phyloP scores from a whole-genome alignment of 192 early-diverging fungal genomes.

The Umbelopsis sp. region DNA sequence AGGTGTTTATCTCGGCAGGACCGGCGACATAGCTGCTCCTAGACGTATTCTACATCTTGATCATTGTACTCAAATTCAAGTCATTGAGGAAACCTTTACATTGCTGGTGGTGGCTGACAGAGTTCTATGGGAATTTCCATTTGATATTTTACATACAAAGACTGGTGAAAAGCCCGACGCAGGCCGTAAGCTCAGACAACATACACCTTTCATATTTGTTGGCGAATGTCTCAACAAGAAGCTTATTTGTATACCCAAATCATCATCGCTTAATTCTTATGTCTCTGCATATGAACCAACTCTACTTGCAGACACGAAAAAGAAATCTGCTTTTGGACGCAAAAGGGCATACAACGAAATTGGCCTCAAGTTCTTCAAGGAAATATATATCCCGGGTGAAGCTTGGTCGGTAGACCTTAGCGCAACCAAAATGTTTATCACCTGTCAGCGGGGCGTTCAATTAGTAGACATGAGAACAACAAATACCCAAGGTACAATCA shows the following conservation, averaged over 20 bases:
- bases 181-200: constrained; percentile 57
- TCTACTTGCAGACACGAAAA: constrained; percentile 51
- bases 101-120: constrained; percentile 83
- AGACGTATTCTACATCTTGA: constrained; percentile 67
- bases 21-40: constrained; percentile 9
- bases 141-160: constrained; percentile 53
- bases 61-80: constrained; percentile 85
- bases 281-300: constrained; percentile 79
- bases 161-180: constrained; percentile 29
- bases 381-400: constrained; percentile 94
- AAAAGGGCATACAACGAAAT: constrained; percentile 44
- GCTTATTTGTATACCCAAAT: constrained; percentile 71
- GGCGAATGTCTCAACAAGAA: constrained; percentile 56
- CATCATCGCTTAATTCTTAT: constrained; percentile 71
- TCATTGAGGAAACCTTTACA: constrained; percentile 77
- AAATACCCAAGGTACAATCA: constrained; percentile 63
- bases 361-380: constrained; percentile 63
- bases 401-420: constrained; percentile 84
- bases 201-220: constrained; percentile 75
- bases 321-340: constrained; percentile 45
- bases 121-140: constrained; percentile 54
- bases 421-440: constrained; percentile 84
- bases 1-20: constrained; percentile 69
- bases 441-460: constrained; percentile 91
- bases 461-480: constrained; percentile 85